Evolutionary conservation across 139 green algal genomes (phyloP), one percentile per base, ranked within the genome.

Genomic region (Desmodesmus armatus): DNA sequence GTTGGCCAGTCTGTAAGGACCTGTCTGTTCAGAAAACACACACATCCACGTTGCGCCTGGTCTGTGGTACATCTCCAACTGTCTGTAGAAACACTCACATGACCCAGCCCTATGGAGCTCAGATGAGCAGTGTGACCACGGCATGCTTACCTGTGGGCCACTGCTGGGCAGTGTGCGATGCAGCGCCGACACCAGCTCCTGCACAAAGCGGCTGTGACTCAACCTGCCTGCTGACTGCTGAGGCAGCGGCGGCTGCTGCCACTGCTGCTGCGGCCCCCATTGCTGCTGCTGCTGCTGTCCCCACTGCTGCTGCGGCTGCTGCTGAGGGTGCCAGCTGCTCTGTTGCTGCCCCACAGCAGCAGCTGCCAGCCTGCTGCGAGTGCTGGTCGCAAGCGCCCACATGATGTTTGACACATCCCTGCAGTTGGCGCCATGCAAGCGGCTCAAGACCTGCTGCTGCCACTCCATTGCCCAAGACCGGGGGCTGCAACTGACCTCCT

Each of bases 101-200:
- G n/a, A n/a, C n/a, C n/a, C n/a, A n/a, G n/a, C n/a, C n/a, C n/a
- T n/a, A n/a, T n/a, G n/a, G n/a, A n/a, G n/a, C n/a, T n/a, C n/a
- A n/a, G n/a, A n/a, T n/a, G n/a, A n/a, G n/a, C n/a, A n/a, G n/a
- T n/a, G n/a, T n/a, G n/a, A n/a, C n/a, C n/a, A n/a, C n/a, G n/a
- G n/a, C n/a, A n/a, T n/a, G n/a, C n/a, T 67, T 72, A 82, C 76
- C 76, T 82, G 76, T 4, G 76, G 55, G 3, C 23, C 53, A 55
- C 76, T 82, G 55, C n/a, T 31, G 11, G 76, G 76, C 9, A 82
- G 55, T 17, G 41, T 39, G 35, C 76, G 53, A 55, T 82, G 76
- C 35, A 82, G 76, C 5, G 76, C 37, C 6, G 76, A 82, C 55
- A 82, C 37, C 76, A 82, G 27, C 55, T 82, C 76, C 55, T 82